Percentiles rank a stretch among this genome's conserved stretches.
Evolutionary conservation across 2,329 filamentous ascomycete genomes (phyloP).

Genomic region (Cytospora chrysosperma): DNA sequence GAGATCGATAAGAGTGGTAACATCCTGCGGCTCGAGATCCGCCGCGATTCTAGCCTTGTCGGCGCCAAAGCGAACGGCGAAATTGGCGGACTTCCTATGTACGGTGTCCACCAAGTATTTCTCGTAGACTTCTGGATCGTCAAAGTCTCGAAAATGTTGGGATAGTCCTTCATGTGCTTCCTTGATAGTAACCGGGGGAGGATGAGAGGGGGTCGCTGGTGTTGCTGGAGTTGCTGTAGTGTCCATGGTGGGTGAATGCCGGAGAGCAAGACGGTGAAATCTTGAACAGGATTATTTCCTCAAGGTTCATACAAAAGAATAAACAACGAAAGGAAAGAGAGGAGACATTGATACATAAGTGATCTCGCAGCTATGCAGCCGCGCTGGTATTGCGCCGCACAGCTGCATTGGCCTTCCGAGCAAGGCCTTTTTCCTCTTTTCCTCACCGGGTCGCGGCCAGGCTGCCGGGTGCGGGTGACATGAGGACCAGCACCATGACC

Average conservation of each 20-base stretch:
- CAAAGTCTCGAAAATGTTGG: slow-evolving; percentile 51
- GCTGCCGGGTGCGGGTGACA: slow-evolving; percentile 5
- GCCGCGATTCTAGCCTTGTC: slow-evolving; percentile 55
- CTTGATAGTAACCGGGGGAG: slow-evolving; percentile 12
- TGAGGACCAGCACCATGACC: slow-evolving; percentile 11
- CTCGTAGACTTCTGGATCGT: slow-evolving; percentile 47
- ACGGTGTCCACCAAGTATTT: slow-evolving; percentile 42
- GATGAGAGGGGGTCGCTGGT: background rate
- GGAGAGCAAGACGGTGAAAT: slow-evolving; percentile 2
- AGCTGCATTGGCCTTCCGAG: slow-evolving; percentile 9
- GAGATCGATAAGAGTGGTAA: slow-evolving; percentile 40
- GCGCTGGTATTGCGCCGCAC: slow-evolving; percentile 15
- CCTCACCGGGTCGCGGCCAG: slow-evolving; percentile 10
- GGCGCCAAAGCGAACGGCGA: slow-evolving; percentile 64
- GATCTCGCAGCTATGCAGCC: background rate
- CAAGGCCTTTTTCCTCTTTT: background rate
- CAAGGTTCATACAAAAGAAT: background rate
- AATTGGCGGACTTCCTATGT: slow-evolving; percentile 50
- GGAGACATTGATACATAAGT: background rate
- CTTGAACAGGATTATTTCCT: background rate
- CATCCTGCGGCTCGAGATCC: slow-evolving; percentile 45
- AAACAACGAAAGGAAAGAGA: background rate
- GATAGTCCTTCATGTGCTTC: slow-evolving; percentile 14
- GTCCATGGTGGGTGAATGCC: slow-evolving; percentile 17
- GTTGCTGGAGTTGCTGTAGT: slow-evolving; percentile 23